Evolutionary conservation across 2,329 filamentous ascomycete species (phyloP), one percentile per base, ranked within the genome.

Genomic region (Diaporthe destruens): DNA sequence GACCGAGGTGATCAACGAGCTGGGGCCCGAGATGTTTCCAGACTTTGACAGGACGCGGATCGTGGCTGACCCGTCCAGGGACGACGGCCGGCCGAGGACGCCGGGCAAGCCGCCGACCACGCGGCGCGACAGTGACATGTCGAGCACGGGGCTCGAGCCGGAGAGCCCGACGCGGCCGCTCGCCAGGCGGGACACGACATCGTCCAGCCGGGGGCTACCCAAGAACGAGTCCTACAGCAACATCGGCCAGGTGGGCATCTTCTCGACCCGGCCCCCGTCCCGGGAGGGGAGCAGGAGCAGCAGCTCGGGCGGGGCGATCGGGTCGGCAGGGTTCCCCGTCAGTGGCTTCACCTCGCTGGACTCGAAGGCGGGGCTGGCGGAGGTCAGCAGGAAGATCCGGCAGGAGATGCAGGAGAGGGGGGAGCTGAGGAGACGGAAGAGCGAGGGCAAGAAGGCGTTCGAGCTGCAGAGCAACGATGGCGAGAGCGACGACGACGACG

Each of bases 11-110:
- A 98, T 99, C 86, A 98, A 99, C 82, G 94, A 93, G 23, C 90
- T 99, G 16, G 96, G 96, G 0, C 96, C 96, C 0, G 95, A 98
- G 80, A 92, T 99, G 85, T 99, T 97, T 84, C 92, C 95, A n/a
- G 96, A 99, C 84, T 99, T 98, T 79, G 94, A 96, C 77, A 89
- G 91, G 75, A 88, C 90, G 16, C 90, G 94, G 44, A 88, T 96
- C 71, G 85, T 96, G 39, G 85, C 87, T 4, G 89, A 91, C 75
- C 84, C 88, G 0, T 82, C 84, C 75, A 83, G 78, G 70, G 78
- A 79, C 47, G 83, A 84, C 8, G 80, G 79, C 34, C 75, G 79
- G 23, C 69, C 79, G 2, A 73, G 77, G 59, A 71, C 75, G 53
- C 76, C 73, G 76, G 80, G 72, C 78, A 25, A 70, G 68, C 63